Evolutionary conservation across 1,284 basidiomycete genomes (phyloP), one percentile per base, ranked within the genome.

Genomic region (Pterulicium gracile): DNA sequence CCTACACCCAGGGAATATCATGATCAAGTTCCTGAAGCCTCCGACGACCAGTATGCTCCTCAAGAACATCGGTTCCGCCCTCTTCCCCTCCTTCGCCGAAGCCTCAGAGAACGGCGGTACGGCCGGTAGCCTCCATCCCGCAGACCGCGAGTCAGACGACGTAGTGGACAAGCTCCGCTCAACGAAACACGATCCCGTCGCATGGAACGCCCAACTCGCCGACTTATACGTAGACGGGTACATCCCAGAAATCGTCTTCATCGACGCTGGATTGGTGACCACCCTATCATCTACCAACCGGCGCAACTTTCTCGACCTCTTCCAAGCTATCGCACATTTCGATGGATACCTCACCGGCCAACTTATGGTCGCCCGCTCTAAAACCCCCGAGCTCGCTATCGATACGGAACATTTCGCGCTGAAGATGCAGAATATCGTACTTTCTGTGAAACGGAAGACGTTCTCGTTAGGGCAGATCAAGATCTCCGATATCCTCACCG

Each of bases 381-480:
- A 89, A n/a, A 78, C 84, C 2, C 96, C 96, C 1, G 87, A 96
- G 50, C 75, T 95, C 24, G 93, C 86, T 1, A 70, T 94, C 45
- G 91, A 99, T 57, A 77, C 87, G 13, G 93, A 98, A 63, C 93
- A 84, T 1, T 99, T 98, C 61, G 93, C 94, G 24, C 73, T 98
- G 47, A 93, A 92, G 69, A 97, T 98, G 79, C 95, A 98, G 60
- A 88, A 96, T 60, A 77, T 98, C 47, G 87, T 98, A 2, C 71
- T 98, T 41, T 81, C 75, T 58, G 90, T 99, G 55, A 98, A 98
- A 66, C 81, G 85, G 54, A 95, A 95, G 66, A 98, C 95, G 1
- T 98, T 99, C 66, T 91, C 87, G 19, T 76, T 99, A 3, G 92
- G 91, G 12, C 83, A 91, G 60, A 93, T 99, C 68, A 92, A 91